Evolutionary conservation across 2,329 filamentous ascomycete genomes (phyloP).

Genomic region (Zymoseptoria pseudotritici): DNA sequence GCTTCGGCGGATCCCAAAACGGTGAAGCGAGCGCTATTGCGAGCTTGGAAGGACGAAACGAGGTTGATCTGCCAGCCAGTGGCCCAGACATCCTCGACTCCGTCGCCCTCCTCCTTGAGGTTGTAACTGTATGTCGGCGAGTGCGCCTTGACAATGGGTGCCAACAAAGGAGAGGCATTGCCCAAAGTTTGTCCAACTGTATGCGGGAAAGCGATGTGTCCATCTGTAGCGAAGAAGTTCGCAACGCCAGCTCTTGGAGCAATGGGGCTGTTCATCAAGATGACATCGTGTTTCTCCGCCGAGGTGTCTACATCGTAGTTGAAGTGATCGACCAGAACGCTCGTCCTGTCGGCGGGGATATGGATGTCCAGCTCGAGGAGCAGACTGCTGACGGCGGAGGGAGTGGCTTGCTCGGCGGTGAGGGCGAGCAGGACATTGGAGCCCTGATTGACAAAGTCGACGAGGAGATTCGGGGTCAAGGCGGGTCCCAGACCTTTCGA

Average conservation of each 20-base stretch:
- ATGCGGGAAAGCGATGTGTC: conserved; percentile 71
- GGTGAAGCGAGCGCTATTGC: conserved; percentile 85
- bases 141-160: conserved; percentile 75
- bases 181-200: conserved; percentile 77
- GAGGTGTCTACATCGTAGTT: conserved; percentile 75
- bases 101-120: conserved; percentile 69
- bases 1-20: conserved; percentile 81
- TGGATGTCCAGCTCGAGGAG: conserved; percentile 83
- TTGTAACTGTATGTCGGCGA: conserved; percentile 88
- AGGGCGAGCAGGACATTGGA: conserved; percentile 88
- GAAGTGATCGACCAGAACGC: conserved; percentile 90
- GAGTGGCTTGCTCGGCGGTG: conserved; percentile 61
- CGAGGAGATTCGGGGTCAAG: conserved; percentile 74
- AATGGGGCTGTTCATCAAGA: conserved; percentile 65
- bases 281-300: conserved; percentile 76
- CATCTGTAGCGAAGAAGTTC: conserved; percentile 66
- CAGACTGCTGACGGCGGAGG: conserved; percentile 66
- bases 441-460: conserved; percentile 84
- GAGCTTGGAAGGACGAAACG: conserved; percentile 77
- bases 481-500: conserved; percentile 88
- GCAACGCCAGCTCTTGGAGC: conserved; percentile 61
- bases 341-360: conserved; percentile 76
- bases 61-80: conserved; percentile 76
- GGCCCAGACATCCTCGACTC: conserved; percentile 74
- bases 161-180: conserved; percentile 63